Evolutionary conservation across 164 flowering plant species (phyloP).

Genomic region (Stephania yunnanensis): DNA sequence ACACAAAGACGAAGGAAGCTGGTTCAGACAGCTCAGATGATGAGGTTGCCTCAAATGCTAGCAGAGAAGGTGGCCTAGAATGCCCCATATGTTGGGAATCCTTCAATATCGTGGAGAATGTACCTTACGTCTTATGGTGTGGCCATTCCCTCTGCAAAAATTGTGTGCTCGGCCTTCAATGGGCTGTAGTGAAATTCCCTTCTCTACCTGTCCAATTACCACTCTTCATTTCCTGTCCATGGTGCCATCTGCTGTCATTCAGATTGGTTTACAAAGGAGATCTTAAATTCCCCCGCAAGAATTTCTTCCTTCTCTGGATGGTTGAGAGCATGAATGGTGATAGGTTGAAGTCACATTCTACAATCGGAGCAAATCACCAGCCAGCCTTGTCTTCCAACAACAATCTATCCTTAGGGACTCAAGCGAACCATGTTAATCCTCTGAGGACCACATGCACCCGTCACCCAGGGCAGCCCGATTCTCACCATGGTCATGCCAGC

Average conservation of each 20-base stretch:
- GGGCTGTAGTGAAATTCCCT: conserved; percentile 83
- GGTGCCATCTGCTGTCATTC: conserved; percentile 81
- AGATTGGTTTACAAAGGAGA: conserved; percentile 68
- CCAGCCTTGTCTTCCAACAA: conserved; percentile 30
- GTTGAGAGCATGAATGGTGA: conserved; percentile 92
- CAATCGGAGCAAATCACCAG: conserved; percentile 40
- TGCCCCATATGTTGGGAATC: conserved; percentile 98
- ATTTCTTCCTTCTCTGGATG: conserved; percentile 93
- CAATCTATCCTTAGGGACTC: conserved; percentile 23
- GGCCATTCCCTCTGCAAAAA: conserved; percentile 93
- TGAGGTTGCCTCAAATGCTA: conserved; percentile 47
- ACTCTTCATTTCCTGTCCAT: conserved; percentile 85
- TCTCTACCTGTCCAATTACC: conserved; percentile 82
- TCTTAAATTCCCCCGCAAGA: conserved; percentile 81
- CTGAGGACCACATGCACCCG: conserved; percentile 28
- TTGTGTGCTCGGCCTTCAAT: conserved; percentile 72
- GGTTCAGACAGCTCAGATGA: conserved; percentile 70
- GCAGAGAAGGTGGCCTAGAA: conserved; percentile 76
- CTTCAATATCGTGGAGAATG: conserved; percentile 91
- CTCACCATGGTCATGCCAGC: conserved; percentile 18
- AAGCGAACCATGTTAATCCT: conserved; percentile 19
- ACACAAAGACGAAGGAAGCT: conserved; percentile 25
- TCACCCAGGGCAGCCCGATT: conserved; percentile 23
- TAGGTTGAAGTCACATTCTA: conserved; percentile 38
- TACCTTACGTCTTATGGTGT: conserved; percentile 97